Conservation (phyloP, 441 rosid genomes). For the Aleurites moluccanus region DNA sequence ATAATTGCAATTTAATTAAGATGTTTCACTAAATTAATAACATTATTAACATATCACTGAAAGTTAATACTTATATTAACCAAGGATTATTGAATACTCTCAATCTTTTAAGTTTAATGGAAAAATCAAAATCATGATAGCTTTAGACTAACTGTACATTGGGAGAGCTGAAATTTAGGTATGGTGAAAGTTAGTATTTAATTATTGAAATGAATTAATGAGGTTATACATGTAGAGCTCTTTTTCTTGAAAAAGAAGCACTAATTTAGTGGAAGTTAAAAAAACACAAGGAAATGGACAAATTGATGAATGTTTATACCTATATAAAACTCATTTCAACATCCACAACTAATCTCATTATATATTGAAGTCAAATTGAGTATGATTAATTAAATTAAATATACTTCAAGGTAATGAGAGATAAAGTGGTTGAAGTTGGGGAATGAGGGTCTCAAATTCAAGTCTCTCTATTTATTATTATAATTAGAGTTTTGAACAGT, state of each 20-base stretch:
- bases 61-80: not conserved
- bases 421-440: too few species aligned
- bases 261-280: not conserved
- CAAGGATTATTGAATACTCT: too few species aligned
- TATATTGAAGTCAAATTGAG: not conserved
- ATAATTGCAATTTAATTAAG: not conserved
- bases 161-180: constrained; percentile 1
- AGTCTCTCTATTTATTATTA: too few species aligned
- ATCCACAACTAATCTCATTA: constrained; percentile 3
- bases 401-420: too few species aligned
- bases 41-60: not conserved
- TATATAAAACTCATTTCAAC: constrained; percentile 4
- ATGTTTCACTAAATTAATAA: not conserved
- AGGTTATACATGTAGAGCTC: not conserved
- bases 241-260: constrained; percentile 4
- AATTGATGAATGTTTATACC: not conserved
- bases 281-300: constrained; percentile 5
- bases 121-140: not conserved
- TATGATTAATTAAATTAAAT: not conserved
- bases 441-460: too few species aligned
- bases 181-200: not conserved
- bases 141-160: not conserved
- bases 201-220: not conserved
- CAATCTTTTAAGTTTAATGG: too few species aligned
- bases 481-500: too few species aligned